A percentile compares a stretch with the other conserved stretches of the same genome.
phyloP scores from a whole-genome alignment of 163 green algal species.

The Volvox carteri region DNA sequence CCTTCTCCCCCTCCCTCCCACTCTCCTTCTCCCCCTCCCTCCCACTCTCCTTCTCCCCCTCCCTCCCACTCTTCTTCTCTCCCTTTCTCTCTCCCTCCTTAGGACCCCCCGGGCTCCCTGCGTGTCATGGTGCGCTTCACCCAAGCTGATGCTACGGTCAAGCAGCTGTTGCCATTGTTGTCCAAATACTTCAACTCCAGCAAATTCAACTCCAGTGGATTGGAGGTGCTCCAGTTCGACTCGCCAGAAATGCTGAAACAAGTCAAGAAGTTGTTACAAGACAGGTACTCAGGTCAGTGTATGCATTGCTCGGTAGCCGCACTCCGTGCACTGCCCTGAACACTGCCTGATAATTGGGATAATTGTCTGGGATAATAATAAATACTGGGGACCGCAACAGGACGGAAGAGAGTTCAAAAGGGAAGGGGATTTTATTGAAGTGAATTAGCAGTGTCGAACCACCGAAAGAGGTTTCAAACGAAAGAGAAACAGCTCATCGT shows the following conservation, averaged over 20 bases:
- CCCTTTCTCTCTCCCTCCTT: not conserved
- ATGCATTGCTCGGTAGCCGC: too few relatives aligned
- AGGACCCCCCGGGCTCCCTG: not conserved
- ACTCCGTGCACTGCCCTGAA: not conserved
- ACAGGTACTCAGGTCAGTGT: not conserved
- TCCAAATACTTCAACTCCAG: slow-evolving; percentile 42
- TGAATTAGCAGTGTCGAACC: too few relatives aligned
- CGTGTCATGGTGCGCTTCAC: slow-evolving; percentile 31
- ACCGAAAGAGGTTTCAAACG: too few relatives aligned
- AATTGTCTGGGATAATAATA: too few relatives aligned
- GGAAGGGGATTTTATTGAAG: too few relatives aligned
- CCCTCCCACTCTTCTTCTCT: not conserved
- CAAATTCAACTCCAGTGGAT: slow-evolving; percentile 3
- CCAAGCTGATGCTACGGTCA: not conserved
- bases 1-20: not conserved
- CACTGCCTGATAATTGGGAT: too few relatives aligned
- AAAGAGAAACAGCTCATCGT: too few relatives aligned
- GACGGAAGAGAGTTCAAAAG: too few relatives aligned
- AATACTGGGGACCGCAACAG: too few relatives aligned
- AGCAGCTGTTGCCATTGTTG: slow-evolving; percentile 23
- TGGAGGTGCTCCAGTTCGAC: slow-evolving; percentile 40
- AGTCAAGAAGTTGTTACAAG: slow-evolving; percentile 12
- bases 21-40: not conserved
- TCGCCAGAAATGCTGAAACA: not conserved
- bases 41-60: not conserved